Evolutionary conservation across 2,329 filamentous ascomycete species (phyloP).

Genomic region (Penicillium glabrum): DNA sequence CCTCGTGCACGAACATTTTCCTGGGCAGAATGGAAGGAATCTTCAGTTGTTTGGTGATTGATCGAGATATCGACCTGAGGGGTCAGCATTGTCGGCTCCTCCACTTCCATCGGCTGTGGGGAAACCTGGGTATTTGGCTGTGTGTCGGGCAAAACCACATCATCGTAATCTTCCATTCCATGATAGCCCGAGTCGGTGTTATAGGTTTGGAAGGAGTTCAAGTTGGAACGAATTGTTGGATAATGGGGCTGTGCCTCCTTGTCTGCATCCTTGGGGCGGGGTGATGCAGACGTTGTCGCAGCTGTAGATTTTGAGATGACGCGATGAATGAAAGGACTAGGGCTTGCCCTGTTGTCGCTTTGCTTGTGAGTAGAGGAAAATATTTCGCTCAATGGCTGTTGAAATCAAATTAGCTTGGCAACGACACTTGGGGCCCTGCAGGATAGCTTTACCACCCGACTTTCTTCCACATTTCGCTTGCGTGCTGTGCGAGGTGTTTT

Average conservation of each 20-base stretch:
- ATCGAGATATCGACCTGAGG: slow-evolving; percentile 25
- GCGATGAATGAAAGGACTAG: slow-evolving; percentile 36
- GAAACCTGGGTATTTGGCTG: slow-evolving; percentile 33
- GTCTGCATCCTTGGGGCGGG: slow-evolving; percentile 17
- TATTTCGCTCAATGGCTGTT: slow-evolving; percentile 49
- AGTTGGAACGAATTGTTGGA: slow-evolving; percentile 31
- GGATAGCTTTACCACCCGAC: slow-evolving; percentile 43
- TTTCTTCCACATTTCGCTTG: slow-evolving; percentile 44
- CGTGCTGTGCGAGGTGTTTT: slow-evolving; percentile 49
- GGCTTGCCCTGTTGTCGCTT: slow-evolving; percentile 32
- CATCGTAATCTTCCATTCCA: slow-evolving; percentile 44
- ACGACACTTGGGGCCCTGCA: slow-evolving; percentile 4
- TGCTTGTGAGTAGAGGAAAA: slow-evolving; percentile 45
- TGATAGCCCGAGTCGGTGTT: slow-evolving; percentile 51
- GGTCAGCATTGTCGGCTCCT: slow-evolving; percentile 20
- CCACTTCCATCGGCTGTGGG: slow-evolving; percentile 33
- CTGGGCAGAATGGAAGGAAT: slow-evolving; percentile 49
- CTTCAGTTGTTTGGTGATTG: slow-evolving; percentile 42
- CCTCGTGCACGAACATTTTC: slow-evolving; percentile 37
- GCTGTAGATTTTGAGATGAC: slow-evolving; percentile 33
- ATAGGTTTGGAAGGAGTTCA: slow-evolving; percentile 41
- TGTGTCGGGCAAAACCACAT: slow-evolving; percentile 35
- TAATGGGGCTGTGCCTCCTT: slow-evolving; percentile 27
- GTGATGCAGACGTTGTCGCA: slow-evolving; percentile 13
- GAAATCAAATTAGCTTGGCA: slow-evolving; percentile 6